Percentiles rank a stretch among this genome's conserved stretches.
Evolutionary conservation across 768 basidiomycete species (phyloP).

Genomic region (Agaricus sinodeliciosus): DNA sequence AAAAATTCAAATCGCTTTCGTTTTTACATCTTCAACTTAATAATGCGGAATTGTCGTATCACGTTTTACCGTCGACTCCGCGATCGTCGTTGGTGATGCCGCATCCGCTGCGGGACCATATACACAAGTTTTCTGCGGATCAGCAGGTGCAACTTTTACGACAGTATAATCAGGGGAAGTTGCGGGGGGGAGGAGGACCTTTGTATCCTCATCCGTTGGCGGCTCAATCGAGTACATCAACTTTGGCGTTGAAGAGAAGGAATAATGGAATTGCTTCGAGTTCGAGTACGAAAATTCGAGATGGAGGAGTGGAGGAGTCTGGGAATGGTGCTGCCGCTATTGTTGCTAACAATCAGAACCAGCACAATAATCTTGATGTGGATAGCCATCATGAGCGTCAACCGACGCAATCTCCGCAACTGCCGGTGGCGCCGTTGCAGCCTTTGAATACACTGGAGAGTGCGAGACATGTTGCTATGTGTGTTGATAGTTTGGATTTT

Average conservation of each 20-base stretch:
- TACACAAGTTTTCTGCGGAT: not conserved
- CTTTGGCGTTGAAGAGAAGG: too few species aligned
- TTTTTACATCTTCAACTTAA: slow-evolving; percentile 55
- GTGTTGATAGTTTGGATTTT: slow-evolving; percentile 51
- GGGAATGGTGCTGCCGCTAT: not conserved
- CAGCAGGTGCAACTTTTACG: not conserved
- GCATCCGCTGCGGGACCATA: slow-evolving; percentile 37
- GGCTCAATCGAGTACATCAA: not conserved
- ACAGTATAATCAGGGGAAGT: slow-evolving; percentile 13
- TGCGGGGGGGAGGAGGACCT: slow-evolving; percentile 27
- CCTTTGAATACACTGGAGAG: slow-evolving; percentile 22
- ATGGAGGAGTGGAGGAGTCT: slow-evolving; percentile 3
- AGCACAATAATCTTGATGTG: too few species aligned
- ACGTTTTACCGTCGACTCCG: slow-evolving; percentile 26
- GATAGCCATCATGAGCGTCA: too few species aligned
- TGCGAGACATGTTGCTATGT: slow-evolving; percentile 40
- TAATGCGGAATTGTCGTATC: slow-evolving; percentile 7
- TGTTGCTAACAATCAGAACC: too few species aligned
- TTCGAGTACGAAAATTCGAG: not conserved
- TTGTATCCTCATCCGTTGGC: not conserved
- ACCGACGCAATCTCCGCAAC: not conserved
- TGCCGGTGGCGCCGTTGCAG: not conserved
- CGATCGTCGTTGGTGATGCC: slow-evolving; percentile 29
- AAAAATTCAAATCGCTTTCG: slow-evolving; percentile 40
- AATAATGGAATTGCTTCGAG: too few species aligned